These are phyloP conservation scores for Alnus glutinosa DNA, from an alignment of 306 rosid genomes.

Conservation along the genomic window DNA sequence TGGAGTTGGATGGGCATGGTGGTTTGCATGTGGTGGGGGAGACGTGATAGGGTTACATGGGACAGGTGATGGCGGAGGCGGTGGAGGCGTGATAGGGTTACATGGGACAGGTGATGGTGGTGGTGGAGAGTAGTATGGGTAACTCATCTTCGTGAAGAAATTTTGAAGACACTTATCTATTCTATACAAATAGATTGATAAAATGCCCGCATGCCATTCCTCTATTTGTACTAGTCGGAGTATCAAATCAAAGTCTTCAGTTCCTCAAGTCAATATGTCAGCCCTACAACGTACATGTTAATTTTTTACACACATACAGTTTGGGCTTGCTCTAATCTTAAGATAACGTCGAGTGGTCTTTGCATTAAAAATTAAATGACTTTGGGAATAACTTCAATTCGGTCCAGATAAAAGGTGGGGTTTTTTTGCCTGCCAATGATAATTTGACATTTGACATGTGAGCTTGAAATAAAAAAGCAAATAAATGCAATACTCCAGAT, in stretches of 20 bases:
- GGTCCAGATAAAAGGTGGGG: no score
- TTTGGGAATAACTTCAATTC: no score
- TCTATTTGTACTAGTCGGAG: slow-evolving; percentile 30
- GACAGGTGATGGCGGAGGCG: slow-evolving; percentile 6
- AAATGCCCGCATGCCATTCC: not conserved
- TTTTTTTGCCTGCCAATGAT: no score
- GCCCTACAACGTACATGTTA: not conserved
- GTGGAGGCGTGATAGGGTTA: not conserved
- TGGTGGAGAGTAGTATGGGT: slow-evolving; percentile 50
- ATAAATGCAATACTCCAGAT: no score
- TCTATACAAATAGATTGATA: not conserved
- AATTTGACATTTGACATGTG: no score
- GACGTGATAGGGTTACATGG: slow-evolving; percentile 6
- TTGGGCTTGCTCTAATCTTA: not conserved
- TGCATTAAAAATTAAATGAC: no score
- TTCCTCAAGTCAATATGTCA: not conserved
- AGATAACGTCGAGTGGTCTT: no score
- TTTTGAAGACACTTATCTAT: not conserved
- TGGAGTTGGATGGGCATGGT: not conserved
- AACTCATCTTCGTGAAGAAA: slow-evolving; percentile 12
- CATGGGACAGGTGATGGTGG: slow-evolving; percentile 13
- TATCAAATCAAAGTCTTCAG: not conserved
- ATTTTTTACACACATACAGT: not conserved
- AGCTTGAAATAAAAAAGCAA: no score
- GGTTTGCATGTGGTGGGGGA: not conserved